Evolutionary conservation across 306 rosid genomes (phyloP).

Genomic region (Leucaena leucocephala): DNA sequence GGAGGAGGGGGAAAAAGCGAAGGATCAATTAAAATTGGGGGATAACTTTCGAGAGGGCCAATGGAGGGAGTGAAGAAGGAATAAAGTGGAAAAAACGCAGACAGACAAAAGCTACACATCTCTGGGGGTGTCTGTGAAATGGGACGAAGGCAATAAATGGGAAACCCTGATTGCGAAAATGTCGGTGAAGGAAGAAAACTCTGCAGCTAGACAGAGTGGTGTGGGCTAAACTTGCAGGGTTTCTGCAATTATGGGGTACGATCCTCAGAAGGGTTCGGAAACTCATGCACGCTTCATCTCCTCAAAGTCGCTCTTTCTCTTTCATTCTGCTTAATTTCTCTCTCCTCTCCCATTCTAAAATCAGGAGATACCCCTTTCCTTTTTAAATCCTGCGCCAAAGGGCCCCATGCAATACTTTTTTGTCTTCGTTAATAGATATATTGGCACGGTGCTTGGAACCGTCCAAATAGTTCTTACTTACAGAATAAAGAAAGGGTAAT

Average conservation of each 20-base stretch:
- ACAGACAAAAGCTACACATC: slow-evolving; percentile 31
- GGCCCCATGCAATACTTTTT: background rate
- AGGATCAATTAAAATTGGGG: no score
- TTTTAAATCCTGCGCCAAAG: background rate
- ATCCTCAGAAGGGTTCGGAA: slow-evolving; percentile 56
- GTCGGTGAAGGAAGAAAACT: slow-evolving; percentile 35
- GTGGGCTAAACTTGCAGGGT: slow-evolving; percentile 43
- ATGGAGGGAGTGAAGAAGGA: slow-evolving; percentile 45
- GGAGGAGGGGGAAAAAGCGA: no score
- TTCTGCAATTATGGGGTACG: slow-evolving; percentile 35
- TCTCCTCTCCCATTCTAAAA: background rate
- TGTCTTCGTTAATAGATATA: background rate
- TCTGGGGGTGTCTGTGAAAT: slow-evolving; percentile 33
- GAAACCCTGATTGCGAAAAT: slow-evolving; percentile 47
- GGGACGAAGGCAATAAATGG: slow-evolving; percentile 51
- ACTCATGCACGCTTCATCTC: slow-evolving; percentile 50
- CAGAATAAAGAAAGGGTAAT: background rate
- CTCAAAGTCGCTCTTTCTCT: background rate
- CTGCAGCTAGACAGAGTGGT: slow-evolving; percentile 6
- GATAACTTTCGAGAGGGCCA: slow-evolving; percentile 52
- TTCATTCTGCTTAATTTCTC: background rate
- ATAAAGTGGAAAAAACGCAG: slow-evolving; percentile 57
- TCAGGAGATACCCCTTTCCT: background rate
- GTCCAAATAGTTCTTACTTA: background rate
- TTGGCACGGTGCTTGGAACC: background rate